Percentiles rank a stretch among this genome's conserved stretches.
Conservation (phyloP, 2,329 filamentous ascomycete genomes). For the Fusarium austroafricanum region DNA sequence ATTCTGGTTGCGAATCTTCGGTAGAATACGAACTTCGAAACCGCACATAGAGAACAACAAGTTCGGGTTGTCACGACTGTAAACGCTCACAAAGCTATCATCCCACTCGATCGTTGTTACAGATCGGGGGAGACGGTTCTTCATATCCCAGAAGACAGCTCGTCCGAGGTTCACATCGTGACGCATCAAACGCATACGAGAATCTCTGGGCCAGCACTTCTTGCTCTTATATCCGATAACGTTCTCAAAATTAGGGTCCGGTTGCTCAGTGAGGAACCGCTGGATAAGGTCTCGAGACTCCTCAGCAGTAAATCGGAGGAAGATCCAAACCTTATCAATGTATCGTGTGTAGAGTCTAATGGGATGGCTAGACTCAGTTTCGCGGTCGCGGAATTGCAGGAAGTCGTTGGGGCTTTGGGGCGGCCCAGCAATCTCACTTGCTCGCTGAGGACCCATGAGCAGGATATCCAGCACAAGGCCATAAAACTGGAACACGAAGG, state of each 20-base stretch:
- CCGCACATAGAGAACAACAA: constrained; percentile 97
- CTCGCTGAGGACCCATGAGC: constrained; percentile 90
- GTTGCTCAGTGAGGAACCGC: constrained; percentile 96
- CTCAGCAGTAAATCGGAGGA: constrained; percentile 91
- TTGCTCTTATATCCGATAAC: constrained; percentile 99
- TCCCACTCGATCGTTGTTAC: constrained; percentile 99
- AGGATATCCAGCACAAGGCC: constrained; percentile 94
- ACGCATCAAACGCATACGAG: constrained; percentile 96
- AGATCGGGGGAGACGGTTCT: constrained; percentile 93
- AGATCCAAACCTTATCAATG: constrained; percentile 98
- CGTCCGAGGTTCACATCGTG: constrained; percentile 98
- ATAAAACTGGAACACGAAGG: constrained; percentile 99
- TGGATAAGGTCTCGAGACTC: constrained; percentile 97
- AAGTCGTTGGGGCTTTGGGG: constrained; percentile 97
- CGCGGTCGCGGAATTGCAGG: constrained; percentile 92
- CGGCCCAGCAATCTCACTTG: constrained; percentile 97
- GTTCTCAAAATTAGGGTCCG: constrained; percentile 98
- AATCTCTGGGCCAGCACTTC: constrained; percentile 99
- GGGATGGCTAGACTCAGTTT: constrained; percentile 91
- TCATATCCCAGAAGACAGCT: constrained; percentile 98
- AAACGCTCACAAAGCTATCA: constrained; percentile 97
- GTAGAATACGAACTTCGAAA: constrained; percentile 95
- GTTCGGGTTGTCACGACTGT: constrained; percentile 98
- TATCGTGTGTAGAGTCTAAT: constrained; percentile 98
- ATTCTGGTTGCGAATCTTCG: constrained; percentile 93